Base-by-base conservation (phyloP, 73 alveolate genomes). In the Durusdinium trenchii region DNA sequence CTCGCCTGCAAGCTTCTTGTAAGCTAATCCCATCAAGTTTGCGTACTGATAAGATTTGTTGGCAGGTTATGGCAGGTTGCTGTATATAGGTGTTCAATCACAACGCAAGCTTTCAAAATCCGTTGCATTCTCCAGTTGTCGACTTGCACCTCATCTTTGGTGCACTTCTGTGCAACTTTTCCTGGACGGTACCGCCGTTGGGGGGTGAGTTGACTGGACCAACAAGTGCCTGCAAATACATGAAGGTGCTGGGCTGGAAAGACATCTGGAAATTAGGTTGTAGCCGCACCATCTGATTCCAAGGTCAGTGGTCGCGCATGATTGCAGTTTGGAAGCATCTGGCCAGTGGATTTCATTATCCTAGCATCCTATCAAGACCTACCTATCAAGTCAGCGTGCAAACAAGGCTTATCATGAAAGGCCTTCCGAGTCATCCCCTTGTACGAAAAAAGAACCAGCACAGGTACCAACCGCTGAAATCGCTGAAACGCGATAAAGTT, bases 131-230 rank as follows among this genome's bases (percentile, higher is more conserved):
- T 64, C 43, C 78, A 64, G 42, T 23, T 35, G 7, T 12, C 7
- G 42, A 36, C 84, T 38, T 38, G 9, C 83, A 28, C 76, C 94
- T 84, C 95, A 28, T 89, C 79, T 30, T 89, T 89, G 96, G 96
- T 61, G 96, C 71, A 35, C 96, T 89, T 89, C 71, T 89, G 96
- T 52, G 96, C 96, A 71, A 89, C 96, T 64, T 89, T 89, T 57
- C 96, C 96, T 89, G 52, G 30, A 69, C 3, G 23, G 20, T 20
- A 1, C 30, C 6, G 60, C 47, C 47, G 26, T 32, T 32, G 40
- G 61, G 50, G 54, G 57, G 50, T 14, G 23, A 45, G 54, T 40
- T 35, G 23, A 18, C 14, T 7, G 12, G 87, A 52, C 16, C n/a
- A 23, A 16, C 12, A 7, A 12, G 7, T 7, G 16, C 42, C 10